These are phyloP conservation scores for Casaregolazyma lundiana DNA, from an alignment of 1,139 yeast genomes.

Conservation along the genomic window DNA sequence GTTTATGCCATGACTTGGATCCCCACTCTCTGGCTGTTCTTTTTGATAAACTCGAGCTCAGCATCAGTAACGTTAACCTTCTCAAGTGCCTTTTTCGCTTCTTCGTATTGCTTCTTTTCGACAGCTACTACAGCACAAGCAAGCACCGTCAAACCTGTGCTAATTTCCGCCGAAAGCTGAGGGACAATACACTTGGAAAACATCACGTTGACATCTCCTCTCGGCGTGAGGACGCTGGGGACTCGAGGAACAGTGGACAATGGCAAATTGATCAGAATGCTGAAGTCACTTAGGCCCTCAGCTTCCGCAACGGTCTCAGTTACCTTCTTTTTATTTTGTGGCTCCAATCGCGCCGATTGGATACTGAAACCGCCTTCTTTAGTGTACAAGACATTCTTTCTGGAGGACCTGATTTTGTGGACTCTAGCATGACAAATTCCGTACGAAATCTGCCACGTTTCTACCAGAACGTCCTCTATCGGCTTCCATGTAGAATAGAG, in stretches of 20 bases:
- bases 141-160: neutral
- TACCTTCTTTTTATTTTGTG: conserved; percentile 9
- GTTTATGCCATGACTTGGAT: neutral
- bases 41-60: neutral
- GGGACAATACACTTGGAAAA: neutral
- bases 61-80: neutral
- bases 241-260: neutral
- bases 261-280: conserved; percentile 19
- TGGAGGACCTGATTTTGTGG: conserved; percentile 23
- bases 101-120: neutral
- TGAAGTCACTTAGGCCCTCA: conserved; percentile 16
- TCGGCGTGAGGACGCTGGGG: neutral
- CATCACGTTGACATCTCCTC: neutral
- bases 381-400: conserved; percentile 16
- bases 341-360: conserved; percentile 11
- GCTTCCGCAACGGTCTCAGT: conserved; percentile 10
- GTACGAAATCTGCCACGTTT: conserved; percentile 27
- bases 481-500: conserved; percentile 29
- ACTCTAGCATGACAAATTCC: conserved; percentile 28
- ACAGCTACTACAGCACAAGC: neutral
- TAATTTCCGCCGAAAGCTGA: neutral
- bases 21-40: neutral
- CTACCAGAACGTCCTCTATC: conserved; percentile 24
- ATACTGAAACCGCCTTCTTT: conserved; percentile 24
- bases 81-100: neutral